These are phyloP conservation scores for Arachnopeziza araneosa DNA, from an alignment of 2,329 filamentous ascomycete species.

Conservation along the genomic window DNA sequence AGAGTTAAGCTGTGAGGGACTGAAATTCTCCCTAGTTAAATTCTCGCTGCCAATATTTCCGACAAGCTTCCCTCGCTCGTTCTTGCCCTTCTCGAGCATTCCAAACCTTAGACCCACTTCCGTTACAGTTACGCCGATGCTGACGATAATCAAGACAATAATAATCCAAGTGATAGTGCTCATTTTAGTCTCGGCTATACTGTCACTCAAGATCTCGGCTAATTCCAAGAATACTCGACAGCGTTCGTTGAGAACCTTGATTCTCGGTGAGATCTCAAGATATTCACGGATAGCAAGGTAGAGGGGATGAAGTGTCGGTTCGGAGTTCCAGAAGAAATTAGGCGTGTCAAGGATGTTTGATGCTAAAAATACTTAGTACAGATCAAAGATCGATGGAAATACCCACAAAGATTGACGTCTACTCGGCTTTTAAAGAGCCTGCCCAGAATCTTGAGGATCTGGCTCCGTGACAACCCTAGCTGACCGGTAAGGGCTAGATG, in stretches of 20 bases:
- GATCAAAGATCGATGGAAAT: background rate
- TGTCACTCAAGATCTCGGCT: conserved; percentile 89
- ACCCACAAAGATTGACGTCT: conserved; percentile 93
- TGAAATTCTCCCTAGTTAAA: conserved; percentile 27
- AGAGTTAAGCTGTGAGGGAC: conserved; percentile 21
- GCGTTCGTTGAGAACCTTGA: conserved; percentile 93
- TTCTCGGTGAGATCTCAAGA: conserved; percentile 92
- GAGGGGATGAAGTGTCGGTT: conserved; percentile 89
- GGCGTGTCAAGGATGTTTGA: conserved; percentile 95
- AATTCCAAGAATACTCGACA: conserved; percentile 95
- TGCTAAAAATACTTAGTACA: conserved; percentile 44
- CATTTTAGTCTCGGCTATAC: conserved; percentile 91
- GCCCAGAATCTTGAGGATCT: conserved; percentile 89
- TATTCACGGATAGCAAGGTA: conserved; percentile 95
- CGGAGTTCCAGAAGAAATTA: conserved; percentile 97
- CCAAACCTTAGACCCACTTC: conserved; percentile 85
- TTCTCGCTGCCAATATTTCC: conserved; percentile 13
- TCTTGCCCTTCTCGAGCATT: conserved; percentile 49
- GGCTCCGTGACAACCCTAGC: conserved; percentile 82
- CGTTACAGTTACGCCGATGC: conserved; percentile 83
- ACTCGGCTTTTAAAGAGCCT: conserved; percentile 89
- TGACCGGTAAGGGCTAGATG: conserved; percentile 83
- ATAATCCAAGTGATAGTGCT: conserved; percentile 97
- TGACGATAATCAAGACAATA: conserved; percentile 86
- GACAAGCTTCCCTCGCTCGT: conserved; percentile 1